Evolutionary conservation across 495 filamentous ascomycete genomes (phyloP), one percentile per base, ranked within the genome.

Genomic region (Talaromyces liani): DNA sequence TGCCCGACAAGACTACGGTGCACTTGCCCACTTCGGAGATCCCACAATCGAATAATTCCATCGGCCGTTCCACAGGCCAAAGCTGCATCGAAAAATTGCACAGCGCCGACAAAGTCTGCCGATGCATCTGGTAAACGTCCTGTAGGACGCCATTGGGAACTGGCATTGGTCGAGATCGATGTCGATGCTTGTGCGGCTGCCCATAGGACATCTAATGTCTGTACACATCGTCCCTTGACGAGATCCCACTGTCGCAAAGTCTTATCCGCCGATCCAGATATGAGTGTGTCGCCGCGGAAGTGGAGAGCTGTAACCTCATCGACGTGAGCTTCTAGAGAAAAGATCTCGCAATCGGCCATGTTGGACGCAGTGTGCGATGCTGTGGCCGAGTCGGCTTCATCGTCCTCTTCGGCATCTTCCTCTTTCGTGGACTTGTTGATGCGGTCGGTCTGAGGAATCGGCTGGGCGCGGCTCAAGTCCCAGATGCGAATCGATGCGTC

Each of bases 121-220:
- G 87, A 85, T 6, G 83, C 81, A 73, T 90, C 86, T 31, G 86
- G 80, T 47, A 80, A 64, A 45, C 85, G 82, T 36, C 86, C 86
- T 1, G 86, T 72, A 16, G 80, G 78, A 63, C 86, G 79, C 75
- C 86, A 87, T 59, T 69, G 76, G 14, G 80, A 79, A 25, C 75
- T 75, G 72, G 78, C 64, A 75, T 77, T 82, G 81, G 91, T 64
- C 65, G 81, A 73, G 58, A 87, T 80, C 8, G 82, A 82, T 33
- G 91, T 85, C 8, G 88, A 90, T 27, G 91, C 92, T 72, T 98
- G 95, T 2, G 94, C 92, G 1, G 94, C 91, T 4, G 94, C 94
- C 94, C 94, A 99, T 67, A 99, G 87, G n/a, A 99, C 93, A 75
- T 99, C 94, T 29, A 99, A 79, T 1, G 94, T 99, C 75, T 99